These are phyloP conservation scores for Diplogelasinospora grovesii DNA, from an alignment of 495 filamentous ascomycete genomes.

Conservation along the genomic window DNA sequence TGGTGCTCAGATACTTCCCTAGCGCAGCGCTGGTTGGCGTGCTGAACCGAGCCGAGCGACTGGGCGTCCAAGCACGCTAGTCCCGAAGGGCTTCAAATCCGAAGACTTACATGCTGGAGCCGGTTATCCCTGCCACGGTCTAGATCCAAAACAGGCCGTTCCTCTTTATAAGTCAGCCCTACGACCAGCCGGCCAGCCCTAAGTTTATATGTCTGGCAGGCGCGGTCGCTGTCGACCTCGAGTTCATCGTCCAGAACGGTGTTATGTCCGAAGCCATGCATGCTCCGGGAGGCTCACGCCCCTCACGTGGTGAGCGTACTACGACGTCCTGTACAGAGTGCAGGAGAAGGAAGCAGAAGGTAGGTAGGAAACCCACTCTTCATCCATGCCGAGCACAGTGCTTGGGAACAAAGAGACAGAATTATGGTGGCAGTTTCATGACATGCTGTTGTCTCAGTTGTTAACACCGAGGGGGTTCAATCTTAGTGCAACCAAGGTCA, in stretches of 20 bases:
- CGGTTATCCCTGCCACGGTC: constrained; percentile 11
- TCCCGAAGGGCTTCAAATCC: constrained; percentile 21
- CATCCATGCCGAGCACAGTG: no score
- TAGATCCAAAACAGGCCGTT: constrained; percentile 8
- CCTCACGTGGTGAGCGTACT: constrained; percentile 26
- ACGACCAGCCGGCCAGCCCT: constrained; percentile 10
- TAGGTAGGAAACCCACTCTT: constrained; percentile 8
- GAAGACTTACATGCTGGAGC: constrained; percentile 24
- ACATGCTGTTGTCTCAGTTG: no score
- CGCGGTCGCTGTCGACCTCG: constrained; percentile 1
- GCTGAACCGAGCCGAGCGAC: no score
- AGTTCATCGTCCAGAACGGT: constrained; percentile 6
- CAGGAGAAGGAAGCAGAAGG: constrained; percentile 35
- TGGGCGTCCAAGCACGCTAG: constrained; percentile 26
- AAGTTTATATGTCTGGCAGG: constrained; percentile 2
- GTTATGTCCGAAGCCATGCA: constrained; percentile 32
- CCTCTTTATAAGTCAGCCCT: constrained; percentile 31
- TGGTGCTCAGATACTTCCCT: no score
- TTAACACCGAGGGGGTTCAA: no score
- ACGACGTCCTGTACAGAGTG: constrained; percentile 36
- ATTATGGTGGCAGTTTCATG: no score
- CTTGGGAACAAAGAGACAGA: no score
- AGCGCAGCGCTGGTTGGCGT: no score
- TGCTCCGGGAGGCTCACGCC: constrained; percentile 13
- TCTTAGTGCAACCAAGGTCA: constrained; percentile 36